phyloP scores from a whole-genome alignment of 2,329 filamentous ascomycete genomes.

The Plectosphaerella plurivora region DNA sequence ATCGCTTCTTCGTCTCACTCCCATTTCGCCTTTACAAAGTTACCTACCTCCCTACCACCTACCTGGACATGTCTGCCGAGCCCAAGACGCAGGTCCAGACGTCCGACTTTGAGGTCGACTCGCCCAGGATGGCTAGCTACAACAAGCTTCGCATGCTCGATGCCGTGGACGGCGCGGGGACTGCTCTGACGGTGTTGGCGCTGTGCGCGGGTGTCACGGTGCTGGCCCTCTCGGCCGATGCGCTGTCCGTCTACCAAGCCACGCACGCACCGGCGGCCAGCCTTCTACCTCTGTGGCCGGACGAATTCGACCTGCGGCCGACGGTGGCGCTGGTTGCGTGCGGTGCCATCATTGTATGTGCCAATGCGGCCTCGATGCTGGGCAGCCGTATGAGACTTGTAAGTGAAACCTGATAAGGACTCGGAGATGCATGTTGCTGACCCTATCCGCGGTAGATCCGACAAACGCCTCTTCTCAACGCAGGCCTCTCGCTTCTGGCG shows the following conservation, averaged over 20 bases:
- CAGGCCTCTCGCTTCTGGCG: slow-evolving; percentile 17
- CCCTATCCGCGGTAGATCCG: slow-evolving; percentile 3
- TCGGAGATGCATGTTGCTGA: background rate
- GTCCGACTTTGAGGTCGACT: slow-evolving; percentile 46
- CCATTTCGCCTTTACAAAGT: background rate
- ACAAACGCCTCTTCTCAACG: slow-evolving; percentile 2
- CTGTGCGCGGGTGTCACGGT: slow-evolving; percentile 47
- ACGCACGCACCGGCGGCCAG: slow-evolving; percentile 45
- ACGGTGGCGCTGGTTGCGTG: slow-evolving; percentile 50
- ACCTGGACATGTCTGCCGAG: slow-evolving; percentile 13
- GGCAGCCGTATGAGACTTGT: slow-evolving; percentile 46
- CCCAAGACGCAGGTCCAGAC: slow-evolving; percentile 34
- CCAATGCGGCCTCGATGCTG: slow-evolving; percentile 43
- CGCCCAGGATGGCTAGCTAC: slow-evolving; percentile 26
- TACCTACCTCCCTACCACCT: too few relatives aligned
- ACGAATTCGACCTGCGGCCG: slow-evolving; percentile 51
- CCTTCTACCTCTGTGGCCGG: slow-evolving; percentile 54
- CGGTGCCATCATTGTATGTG: slow-evolving; percentile 42
- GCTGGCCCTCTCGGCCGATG: slow-evolving; percentile 50
- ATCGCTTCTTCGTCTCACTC: background rate
- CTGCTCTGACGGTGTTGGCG: slow-evolving; percentile 44
- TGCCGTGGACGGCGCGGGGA: slow-evolving; percentile 37
- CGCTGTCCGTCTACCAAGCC: slow-evolving; percentile 49
- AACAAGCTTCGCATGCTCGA: slow-evolving; percentile 32
- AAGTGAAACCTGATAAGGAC: slow-evolving; percentile 21